Conservation (phyloP, 129 eudicot genomes). For the Apium graveolens region DNA sequence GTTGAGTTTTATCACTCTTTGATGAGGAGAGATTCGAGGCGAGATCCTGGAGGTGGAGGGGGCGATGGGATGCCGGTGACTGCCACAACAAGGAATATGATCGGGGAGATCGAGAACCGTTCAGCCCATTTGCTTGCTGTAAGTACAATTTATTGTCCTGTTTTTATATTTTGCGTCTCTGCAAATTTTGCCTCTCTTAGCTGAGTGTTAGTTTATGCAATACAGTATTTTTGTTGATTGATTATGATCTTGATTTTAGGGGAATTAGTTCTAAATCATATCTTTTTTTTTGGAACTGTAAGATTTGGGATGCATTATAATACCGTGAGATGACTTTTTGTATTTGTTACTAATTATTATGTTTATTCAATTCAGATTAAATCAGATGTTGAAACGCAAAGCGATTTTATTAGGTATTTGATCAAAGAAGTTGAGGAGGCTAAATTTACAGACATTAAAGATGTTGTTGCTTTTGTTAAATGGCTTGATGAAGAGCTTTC, state of each 20-base stretch:
- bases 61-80: slow-evolving; percentile 36
- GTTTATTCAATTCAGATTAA: slow-evolving; percentile 59
- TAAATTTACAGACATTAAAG: slow-evolving; percentile 75
- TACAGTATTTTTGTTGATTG: background rate
- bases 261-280: background rate
- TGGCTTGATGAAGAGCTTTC: slow-evolving; percentile 98
- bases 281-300: background rate
- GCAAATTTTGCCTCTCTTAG: background rate
- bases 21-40: slow-evolving; percentile 84
- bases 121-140: slow-evolving; percentile 88
- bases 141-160: slow-evolving; percentile 18
- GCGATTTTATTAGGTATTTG: slow-evolving; percentile 79
- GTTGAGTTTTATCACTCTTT: slow-evolving; percentile 92
- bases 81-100: slow-evolving; percentile 72
- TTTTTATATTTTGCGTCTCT: background rate
- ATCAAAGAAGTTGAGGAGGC: slow-evolving; percentile 90
- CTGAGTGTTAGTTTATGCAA: background rate
- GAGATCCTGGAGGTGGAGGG: slow-evolving; percentile 46
- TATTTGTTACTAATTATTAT: background rate
- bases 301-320: background rate
- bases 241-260: background rate
- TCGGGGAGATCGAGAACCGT: slow-evolving; percentile 96
- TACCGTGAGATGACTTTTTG: background rate
- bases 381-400: slow-evolving; percentile 92
- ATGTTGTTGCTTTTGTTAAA: slow-evolving; percentile 89